Conservation (phyloP, 1,284 basidiomycete genomes). For the Ceratorhiza oryzae-sativae region DNA sequence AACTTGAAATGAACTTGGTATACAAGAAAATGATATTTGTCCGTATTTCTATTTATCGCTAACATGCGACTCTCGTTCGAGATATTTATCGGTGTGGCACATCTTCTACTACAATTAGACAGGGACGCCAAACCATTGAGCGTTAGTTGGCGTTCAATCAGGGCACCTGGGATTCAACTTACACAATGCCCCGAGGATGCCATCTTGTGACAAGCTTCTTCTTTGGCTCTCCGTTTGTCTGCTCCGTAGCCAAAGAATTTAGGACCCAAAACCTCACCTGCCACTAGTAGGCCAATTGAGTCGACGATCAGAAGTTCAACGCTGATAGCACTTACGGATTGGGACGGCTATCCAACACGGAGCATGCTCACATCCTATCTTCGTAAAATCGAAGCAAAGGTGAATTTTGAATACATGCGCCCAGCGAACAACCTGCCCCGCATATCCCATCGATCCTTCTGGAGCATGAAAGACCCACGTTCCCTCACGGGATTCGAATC, state of each 20-base stretch:
- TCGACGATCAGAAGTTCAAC: too few relatives aligned
- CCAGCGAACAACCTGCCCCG: slow-evolving; percentile 18
- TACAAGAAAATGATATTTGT: too few relatives aligned
- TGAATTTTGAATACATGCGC: background rate
- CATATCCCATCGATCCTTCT: background rate
- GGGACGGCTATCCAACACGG: slow-evolving; percentile 29
- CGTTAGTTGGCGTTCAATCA: too few relatives aligned
- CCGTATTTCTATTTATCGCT: too few relatives aligned
- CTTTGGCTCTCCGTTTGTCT: slow-evolving; percentile 19
- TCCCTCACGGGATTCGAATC: slow-evolving; percentile 16
- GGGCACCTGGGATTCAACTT: background rate
- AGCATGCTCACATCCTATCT: slow-evolving; percentile 6
- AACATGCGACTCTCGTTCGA: too few relatives aligned
- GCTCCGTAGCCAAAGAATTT: slow-evolving; percentile 9
- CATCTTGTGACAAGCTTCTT: slow-evolving; percentile 28
- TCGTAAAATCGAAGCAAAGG: background rate
- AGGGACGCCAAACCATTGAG: too few relatives aligned
- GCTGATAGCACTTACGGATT: too few relatives aligned
- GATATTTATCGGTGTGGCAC: too few relatives aligned
- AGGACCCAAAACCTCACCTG: background rate
- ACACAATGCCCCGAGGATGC: slow-evolving; percentile 26
- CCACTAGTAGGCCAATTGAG: too few relatives aligned
- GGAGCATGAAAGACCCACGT: slow-evolving; percentile 20
- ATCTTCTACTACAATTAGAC: too few relatives aligned
- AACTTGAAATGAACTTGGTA: too few relatives aligned